Evolutionary conservation across 1,284 basidiomycete species (phyloP).

Genomic region (Rhizoctonia solani): DNA sequence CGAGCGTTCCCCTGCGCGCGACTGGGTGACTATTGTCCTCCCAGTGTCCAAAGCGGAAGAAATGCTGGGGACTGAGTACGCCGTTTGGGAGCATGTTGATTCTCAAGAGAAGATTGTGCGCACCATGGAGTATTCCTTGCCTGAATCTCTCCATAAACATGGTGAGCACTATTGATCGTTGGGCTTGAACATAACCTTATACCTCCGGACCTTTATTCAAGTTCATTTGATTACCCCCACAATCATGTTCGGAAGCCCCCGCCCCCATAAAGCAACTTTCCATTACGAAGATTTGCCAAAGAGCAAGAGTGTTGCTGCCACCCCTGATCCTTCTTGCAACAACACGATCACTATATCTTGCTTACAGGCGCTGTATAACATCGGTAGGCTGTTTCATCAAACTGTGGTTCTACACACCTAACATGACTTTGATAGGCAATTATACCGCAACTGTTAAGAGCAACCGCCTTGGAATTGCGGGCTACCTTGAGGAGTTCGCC

Average conservation of each 20-base stretch:
- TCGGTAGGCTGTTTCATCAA: background rate
- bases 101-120: slow-evolving; percentile 61
- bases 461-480: slow-evolving; percentile 48
- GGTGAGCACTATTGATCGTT: slow-evolving; percentile 27
- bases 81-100: slow-evolving; percentile 60
- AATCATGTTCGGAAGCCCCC: slow-evolving; percentile 65
- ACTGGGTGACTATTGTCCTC: slow-evolving; percentile 67
- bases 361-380: slow-evolving; percentile 46
- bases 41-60: slow-evolving; percentile 64
- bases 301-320: slow-evolving; percentile 36
- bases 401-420: no score
- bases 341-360: slow-evolving; percentile 45
- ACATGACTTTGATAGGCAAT: no score
- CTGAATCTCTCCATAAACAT: slow-evolving; percentile 61
- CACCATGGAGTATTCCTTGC: slow-evolving; percentile 72
- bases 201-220: background rate
- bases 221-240: slow-evolving; percentile 72
- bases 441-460: slow-evolving; percentile 14
- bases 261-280: slow-evolving; percentile 54
- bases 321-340: slow-evolving; percentile 43
- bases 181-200: background rate
- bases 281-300: slow-evolving; percentile 43
- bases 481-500: slow-evolving; percentile 58
- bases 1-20: slow-evolving; percentile 61
- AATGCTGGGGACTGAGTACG: slow-evolving; percentile 69